These are phyloP conservation scores for Tolypocladium amazonense DNA, from an alignment of 2,329 filamentous ascomycete genomes.

Conservation along the genomic window DNA sequence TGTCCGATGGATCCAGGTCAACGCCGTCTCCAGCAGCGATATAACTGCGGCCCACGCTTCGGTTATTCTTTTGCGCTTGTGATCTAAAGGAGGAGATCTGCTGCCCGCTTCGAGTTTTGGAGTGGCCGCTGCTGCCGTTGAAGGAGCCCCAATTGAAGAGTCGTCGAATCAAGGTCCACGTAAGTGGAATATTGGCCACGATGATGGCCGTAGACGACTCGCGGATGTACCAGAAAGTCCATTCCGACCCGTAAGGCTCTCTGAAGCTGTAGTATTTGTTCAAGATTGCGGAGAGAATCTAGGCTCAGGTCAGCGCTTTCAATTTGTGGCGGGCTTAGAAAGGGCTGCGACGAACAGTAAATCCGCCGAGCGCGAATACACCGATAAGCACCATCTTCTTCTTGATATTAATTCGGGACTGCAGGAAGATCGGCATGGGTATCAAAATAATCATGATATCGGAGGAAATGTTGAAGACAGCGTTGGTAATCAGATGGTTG, in stretches of 20 bases:
- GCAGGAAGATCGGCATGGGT: constrained; percentile 41
- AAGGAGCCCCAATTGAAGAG: constrained; percentile 21
- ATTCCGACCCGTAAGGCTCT: constrained; percentile 24
- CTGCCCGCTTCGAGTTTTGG: constrained; percentile 5
- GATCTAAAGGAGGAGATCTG: neutral
- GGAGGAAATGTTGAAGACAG: constrained; percentile 48
- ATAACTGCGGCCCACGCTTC: neutral
- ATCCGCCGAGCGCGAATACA: constrained; percentile 34
- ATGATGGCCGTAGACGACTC: constrained; percentile 35
- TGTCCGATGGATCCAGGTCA: constrained; percentile 17
- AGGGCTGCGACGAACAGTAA: constrained; percentile 26
- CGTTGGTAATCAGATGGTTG: constrained; percentile 48
- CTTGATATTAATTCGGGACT: constrained; percentile 35
- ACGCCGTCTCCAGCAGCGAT: neutral
- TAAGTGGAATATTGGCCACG: constrained; percentile 30
- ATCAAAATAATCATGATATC: constrained; percentile 49
- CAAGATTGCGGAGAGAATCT: constrained; percentile 40
- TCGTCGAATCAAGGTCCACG: constrained; percentile 30
- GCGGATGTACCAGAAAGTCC: constrained; percentile 35
- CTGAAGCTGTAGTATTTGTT: constrained; percentile 32
- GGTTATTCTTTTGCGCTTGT: constrained; percentile 12
- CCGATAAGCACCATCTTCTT: constrained; percentile 41
- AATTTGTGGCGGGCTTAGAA: neutral
- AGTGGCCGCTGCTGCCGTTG: constrained; percentile 5
- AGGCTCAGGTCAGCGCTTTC: neutral